Percentiles rank a stretch among this genome's conserved stretches.
Conservation (phyloP, 2,329 filamentous ascomycete species). For the Xylaria sp. region DNA sequence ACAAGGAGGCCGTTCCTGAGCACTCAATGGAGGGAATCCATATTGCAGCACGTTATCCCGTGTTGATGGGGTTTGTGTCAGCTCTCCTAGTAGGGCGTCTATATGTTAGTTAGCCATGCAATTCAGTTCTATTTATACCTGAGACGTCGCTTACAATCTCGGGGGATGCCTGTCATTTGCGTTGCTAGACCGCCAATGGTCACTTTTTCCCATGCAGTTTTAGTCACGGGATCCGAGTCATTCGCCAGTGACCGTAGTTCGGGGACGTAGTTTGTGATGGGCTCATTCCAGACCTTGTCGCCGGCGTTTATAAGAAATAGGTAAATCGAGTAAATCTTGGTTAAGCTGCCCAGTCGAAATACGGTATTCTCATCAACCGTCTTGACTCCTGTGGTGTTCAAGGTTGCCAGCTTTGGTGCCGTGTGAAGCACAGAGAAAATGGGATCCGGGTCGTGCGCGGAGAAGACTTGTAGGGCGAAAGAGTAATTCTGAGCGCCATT, state of each 20-base stretch:
- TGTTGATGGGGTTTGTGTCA: conserved; percentile 35
- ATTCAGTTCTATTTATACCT: background rate
- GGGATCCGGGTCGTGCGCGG: conserved; percentile 38
- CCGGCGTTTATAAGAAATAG: conserved; percentile 41
- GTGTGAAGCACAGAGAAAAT: conserved; percentile 46
- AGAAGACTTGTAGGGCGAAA: conserved; percentile 48
- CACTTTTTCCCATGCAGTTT: conserved; percentile 41
- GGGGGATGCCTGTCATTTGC: conserved; percentile 37
- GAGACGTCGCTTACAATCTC: conserved; percentile 32
- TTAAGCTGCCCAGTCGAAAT: conserved; percentile 50
- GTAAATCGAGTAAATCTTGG: conserved; percentile 50
- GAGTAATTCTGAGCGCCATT: conserved; percentile 40
- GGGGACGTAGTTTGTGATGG: conserved; percentile 40
- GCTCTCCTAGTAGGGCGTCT: conserved; percentile 40
- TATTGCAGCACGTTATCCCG: conserved; percentile 33
- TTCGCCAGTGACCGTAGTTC: conserved; percentile 36
- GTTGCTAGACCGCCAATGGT: conserved; percentile 41
- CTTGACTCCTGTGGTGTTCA: conserved; percentile 41
- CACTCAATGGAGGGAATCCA: conserved; percentile 40
- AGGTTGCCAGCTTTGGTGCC: conserved; percentile 37
- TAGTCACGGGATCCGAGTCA: conserved; percentile 32
- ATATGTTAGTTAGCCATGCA: background rate
- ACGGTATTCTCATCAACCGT: conserved; percentile 48
- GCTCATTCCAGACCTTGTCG: conserved; percentile 39
- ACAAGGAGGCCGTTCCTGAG: conserved; percentile 36